These are phyloP conservation scores for Zymoseptoria passerinii DNA, from an alignment of 2,329 filamentous ascomycete genomes.

Conservation along the genomic window DNA sequence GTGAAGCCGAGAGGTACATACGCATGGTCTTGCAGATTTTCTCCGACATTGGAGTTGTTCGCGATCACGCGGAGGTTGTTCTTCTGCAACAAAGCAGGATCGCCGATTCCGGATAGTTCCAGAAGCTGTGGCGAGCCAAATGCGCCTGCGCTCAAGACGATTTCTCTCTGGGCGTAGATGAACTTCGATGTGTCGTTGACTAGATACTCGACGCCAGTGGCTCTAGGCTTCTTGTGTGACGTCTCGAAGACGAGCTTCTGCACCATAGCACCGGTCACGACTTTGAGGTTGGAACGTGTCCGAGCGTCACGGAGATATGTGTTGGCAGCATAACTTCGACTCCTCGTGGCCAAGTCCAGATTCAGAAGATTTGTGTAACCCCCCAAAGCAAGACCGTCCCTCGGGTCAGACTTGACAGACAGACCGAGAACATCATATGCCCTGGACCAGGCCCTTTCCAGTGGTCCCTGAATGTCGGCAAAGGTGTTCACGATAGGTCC, in stretches of 20 bases:
- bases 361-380: constrained; percentile 21
- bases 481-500: constrained; percentile 31
- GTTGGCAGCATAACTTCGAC: constrained; percentile 26
- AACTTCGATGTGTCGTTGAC: constrained; percentile 4
- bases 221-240: constrained; percentile 20
- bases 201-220: constrained; percentile 2
- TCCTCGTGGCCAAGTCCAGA: constrained; percentile 8
- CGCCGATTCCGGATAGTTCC: constrained; percentile 55
- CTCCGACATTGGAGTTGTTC: constrained; percentile 54
- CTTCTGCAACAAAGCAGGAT: constrained; percentile 41
- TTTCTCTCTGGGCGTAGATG: neutral
- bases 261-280: constrained; percentile 11
- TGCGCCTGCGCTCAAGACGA: neutral
- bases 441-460: constrained; percentile 19
- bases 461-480: constrained; percentile 25
- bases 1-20: constrained; percentile 7
- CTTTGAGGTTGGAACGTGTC: constrained; percentile 2
- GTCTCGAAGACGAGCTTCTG: constrained; percentile 26
- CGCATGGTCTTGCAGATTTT: constrained; percentile 55
- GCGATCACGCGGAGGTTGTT: constrained; percentile 46
- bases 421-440: constrained; percentile 17
- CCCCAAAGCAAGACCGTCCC: constrained; percentile 26
- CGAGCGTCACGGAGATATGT: constrained; percentile 24
- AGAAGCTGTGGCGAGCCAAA: constrained; percentile 47
- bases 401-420: constrained; percentile 23